phyloP scores from a whole-genome alignment of 2,329 filamentous ascomycete genomes.

The Cadophora sp. region DNA sequence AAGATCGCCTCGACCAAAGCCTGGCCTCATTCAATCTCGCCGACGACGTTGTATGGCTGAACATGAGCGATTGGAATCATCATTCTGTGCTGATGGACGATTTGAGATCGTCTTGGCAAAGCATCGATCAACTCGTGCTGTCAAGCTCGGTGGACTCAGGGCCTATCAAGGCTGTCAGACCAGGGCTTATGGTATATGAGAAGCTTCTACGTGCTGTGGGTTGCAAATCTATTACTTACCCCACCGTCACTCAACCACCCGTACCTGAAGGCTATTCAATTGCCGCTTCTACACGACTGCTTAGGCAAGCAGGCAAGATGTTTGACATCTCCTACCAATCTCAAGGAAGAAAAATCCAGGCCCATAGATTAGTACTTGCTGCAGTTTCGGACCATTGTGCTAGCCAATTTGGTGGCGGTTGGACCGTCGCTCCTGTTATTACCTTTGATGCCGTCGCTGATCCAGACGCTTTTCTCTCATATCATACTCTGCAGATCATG shows the following conservation, averaged over 20 bases:
- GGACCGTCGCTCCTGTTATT: constrained; percentile 17
- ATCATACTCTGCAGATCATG: constrained; percentile 35
- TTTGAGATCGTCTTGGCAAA: constrained; percentile 33
- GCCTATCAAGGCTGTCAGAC: constrained; percentile 32
- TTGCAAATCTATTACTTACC: constrained; percentile 35
- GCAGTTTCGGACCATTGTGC: constrained; percentile 31
- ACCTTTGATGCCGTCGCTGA: constrained; percentile 28
- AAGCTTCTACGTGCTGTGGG: constrained; percentile 35
- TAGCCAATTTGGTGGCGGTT: constrained; percentile 27
- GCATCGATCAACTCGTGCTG: constrained; percentile 33
- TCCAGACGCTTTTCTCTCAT: constrained; percentile 31
- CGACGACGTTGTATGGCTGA: constrained; percentile 34
- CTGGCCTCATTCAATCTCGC: constrained; percentile 17
- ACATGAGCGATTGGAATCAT: constrained; percentile 23
- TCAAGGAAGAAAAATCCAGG: constrained; percentile 30
- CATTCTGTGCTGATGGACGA: constrained; percentile 20
- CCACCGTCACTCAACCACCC: constrained; percentile 25
- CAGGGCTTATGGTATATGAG: constrained; percentile 34
- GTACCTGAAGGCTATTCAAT: constrained; percentile 18
- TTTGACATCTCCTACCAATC: constrained; percentile 32
- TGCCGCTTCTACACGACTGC: constrained; percentile 14
- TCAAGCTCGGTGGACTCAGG: constrained; percentile 38
- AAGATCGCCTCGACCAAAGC: constrained; percentile 27
- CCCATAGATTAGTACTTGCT: constrained; percentile 34
- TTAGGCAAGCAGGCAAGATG: constrained; percentile 27